These are phyloP conservation scores for Mollisiaceae sp. DNA, from an alignment of 2,329 filamentous ascomycete genomes.

Conservation along the genomic window DNA sequence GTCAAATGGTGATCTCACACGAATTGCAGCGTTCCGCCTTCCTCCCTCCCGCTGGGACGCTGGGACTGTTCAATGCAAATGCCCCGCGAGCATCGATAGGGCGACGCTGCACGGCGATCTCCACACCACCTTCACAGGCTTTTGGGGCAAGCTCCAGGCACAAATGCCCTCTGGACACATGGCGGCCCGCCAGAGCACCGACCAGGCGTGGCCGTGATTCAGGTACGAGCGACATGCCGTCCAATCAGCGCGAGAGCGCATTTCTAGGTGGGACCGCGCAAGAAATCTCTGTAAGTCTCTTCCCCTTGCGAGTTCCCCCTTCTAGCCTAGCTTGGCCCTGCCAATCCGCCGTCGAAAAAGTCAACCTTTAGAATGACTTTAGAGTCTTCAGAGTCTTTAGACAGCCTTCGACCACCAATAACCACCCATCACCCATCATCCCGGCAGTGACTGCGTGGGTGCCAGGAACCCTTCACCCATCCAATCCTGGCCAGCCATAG, in stretches of 20 bases:
- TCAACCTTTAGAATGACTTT: no score
- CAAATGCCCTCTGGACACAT: conserved; percentile 11
- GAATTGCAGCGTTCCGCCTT: background rate
- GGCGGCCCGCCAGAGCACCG: background rate
- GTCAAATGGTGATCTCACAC: background rate
- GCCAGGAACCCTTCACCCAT: background rate
- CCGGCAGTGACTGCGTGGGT: background rate
- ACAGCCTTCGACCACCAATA: no score
- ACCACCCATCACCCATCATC: no score
- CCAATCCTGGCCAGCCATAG: background rate
- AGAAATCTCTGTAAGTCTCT: conserved; percentile 3
- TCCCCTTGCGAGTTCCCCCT: background rate
- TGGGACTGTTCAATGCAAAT: background rate
- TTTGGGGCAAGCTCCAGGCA: conserved; percentile 8
- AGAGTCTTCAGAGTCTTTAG: no score
- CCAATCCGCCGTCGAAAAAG: background rate
- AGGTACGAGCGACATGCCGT: conserved; percentile 8
- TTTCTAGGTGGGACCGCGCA: background rate
- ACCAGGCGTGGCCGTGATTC: background rate
- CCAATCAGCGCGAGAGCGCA: conserved; percentile 4
- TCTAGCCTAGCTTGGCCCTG: background rate
- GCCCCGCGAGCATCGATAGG: background rate
- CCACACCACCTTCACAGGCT: background rate
- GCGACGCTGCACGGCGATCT: background rate
- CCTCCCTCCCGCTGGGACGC: background rate